Base-by-base conservation (phyloP, 148 eudicot species). In the Mesembryanthemum crystallinum region DNA sequence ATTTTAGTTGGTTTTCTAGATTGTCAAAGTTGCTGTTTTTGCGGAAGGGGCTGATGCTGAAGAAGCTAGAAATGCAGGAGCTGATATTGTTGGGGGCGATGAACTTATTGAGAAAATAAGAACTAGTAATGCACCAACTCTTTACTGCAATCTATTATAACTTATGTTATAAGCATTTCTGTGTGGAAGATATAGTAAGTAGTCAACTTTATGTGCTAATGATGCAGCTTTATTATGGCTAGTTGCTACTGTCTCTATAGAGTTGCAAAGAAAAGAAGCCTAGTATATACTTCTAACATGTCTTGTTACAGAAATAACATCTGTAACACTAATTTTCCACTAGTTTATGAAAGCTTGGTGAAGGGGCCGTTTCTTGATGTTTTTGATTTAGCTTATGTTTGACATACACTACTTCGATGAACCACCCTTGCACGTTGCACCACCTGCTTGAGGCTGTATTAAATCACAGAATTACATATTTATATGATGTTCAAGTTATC, bases 11-110 rank as follows among this genome's bases (percentile, higher is more conserved):
- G 14, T 45, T 69, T 78, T 65, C 29, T 67, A 94, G 98, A 75
- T 80, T 87, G 89, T 86, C 61, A 86, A 85, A 76, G 90, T 94
- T 55, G 98, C 97, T 76, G 98, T 94, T 24, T 94, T 94, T 87
- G 97, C 98, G 63, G 98, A 94, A 63, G 98, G 97, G 62, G 84
- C 90, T 83, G 93, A 88, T 69, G 98, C 98, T 66, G 98, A 94
- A 71, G 97, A 92, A 77, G 98, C 98, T 76, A 85, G 92, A 85
- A 96, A 90, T 57, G 97, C 97, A 37, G 98, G 98, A 69, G 98
- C 98, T 73, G 93, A 90, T 83, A 43, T 90, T 86, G 97, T 94
- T 80, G 98, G 98, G 15, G 94, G 91, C 43, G 85, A 81, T 76
- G 97, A 94, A 54, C 88, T 94, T 67, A 87, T 92, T 67, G 96